Conservation (phyloP, 1,139 yeast species). For the Arxiozyma telluris region DNA sequence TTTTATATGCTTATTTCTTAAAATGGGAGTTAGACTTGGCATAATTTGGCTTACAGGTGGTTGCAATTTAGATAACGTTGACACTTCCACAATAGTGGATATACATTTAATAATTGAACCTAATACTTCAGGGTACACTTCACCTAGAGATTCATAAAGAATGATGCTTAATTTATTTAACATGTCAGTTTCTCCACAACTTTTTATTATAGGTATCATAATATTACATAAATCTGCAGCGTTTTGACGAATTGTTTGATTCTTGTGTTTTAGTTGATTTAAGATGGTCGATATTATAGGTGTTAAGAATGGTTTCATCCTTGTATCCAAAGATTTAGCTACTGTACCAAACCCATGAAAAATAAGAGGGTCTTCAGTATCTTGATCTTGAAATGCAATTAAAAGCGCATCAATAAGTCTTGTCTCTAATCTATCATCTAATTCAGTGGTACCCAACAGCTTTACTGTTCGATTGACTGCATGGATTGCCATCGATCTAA, state of each 20-base stretch:
- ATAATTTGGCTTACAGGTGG: conserved; percentile 80
- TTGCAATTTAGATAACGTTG: conserved; percentile 37
- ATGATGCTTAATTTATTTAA: conserved; percentile 64
- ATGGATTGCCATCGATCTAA: conserved; percentile 71
- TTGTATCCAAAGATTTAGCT: conserved; percentile 54
- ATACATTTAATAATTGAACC: conserved; percentile 78
- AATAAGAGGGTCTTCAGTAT: conserved; percentile 43
- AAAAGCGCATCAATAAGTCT: conserved; percentile 72
- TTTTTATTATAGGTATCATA: conserved; percentile 58
- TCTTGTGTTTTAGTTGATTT: conserved; percentile 64
- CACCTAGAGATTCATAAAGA: conserved; percentile 87
- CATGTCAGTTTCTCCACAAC: conserved; percentile 57
- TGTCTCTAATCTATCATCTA: conserved; percentile 53
- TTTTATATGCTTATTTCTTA: conserved; percentile 81
- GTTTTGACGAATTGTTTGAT: conserved; percentile 71
- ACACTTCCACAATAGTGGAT: conserved; percentile 42
- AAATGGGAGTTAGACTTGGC: conserved; percentile 85
- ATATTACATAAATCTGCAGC: conserved; percentile 70
- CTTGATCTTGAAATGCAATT: conserved; percentile 79
- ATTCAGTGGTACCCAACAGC: conserved; percentile 39
- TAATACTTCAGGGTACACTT: conserved; percentile 86
- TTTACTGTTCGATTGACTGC: conserved; percentile 46
- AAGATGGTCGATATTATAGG: conserved; percentile 67
- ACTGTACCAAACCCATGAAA: conserved; percentile 60
- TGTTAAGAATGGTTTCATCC: conserved; percentile 67